Conservation (phyloP, 1,139 yeast species). For the Yarrowia galli region DNA sequence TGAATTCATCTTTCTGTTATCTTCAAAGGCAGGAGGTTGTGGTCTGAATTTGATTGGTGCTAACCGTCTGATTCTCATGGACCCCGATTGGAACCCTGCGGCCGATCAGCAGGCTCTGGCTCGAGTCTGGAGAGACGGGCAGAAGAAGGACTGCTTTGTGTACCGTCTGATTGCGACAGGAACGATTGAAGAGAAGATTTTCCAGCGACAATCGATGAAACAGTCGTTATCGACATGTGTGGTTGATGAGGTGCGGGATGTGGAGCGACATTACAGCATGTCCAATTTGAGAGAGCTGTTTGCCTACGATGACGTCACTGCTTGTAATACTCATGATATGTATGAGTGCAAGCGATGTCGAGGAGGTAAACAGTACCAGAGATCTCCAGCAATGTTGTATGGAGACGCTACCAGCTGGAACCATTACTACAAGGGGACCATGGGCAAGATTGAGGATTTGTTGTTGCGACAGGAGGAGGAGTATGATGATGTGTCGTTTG, state of each 20-base stretch:
- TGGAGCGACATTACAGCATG: slow-evolving; percentile 86
- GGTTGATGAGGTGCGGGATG: slow-evolving; percentile 95
- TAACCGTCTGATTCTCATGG: slow-evolving; percentile 82
- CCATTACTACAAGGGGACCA: slow-evolving; percentile 71
- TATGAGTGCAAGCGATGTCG: slow-evolving; percentile 85
- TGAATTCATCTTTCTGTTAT: slow-evolving; percentile 85
- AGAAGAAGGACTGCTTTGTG: slow-evolving; percentile 93
- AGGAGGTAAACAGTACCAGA: slow-evolving; percentile 68
- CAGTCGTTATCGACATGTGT: slow-evolving; percentile 93
- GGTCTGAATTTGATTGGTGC: slow-evolving; percentile 98
- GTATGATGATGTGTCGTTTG: slow-evolving; percentile 77
- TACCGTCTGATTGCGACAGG: slow-evolving; percentile 95
- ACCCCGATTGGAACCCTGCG: slow-evolving; percentile 99
- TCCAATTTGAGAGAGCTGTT: slow-evolving; percentile 81
- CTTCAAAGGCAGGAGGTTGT: slow-evolving; percentile 99
- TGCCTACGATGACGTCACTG: slow-evolving; percentile 68
- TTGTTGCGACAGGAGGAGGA: slow-evolving; percentile 75
- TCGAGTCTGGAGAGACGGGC: slow-evolving; percentile 99
- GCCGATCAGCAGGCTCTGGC: slow-evolving; percentile 98
- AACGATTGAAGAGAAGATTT: slow-evolving; percentile 93
- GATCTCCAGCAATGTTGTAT: slow-evolving; percentile 88
- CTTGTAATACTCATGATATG: slow-evolving; percentile 92
- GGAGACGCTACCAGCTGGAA: slow-evolving; percentile 99
- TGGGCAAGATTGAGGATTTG: slow-evolving; percentile 74
- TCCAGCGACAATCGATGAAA: slow-evolving; percentile 97